phyloP scores from a whole-genome alignment of 176 grass and related monocot genomes.

The Aegilops sharonensis region DNA sequence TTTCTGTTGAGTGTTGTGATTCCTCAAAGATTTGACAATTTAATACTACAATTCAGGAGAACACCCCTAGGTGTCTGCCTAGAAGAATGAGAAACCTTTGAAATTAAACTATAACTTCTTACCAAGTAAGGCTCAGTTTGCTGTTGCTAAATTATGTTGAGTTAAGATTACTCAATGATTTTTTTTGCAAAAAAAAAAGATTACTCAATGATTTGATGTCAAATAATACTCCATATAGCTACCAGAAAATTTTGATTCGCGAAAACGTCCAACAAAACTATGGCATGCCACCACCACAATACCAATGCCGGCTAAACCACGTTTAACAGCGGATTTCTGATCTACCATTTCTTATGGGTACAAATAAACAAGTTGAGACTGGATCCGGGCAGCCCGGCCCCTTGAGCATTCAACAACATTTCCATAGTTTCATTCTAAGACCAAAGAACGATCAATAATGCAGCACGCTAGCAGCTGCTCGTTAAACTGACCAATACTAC shows the following conservation, averaged over 20 bases:
- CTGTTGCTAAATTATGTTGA: background rate
- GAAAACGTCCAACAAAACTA: background rate
- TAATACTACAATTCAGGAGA: background rate
- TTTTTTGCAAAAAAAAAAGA: no score
- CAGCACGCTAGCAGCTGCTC: background rate
- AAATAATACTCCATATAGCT: background rate
- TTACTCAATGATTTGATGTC: no score
- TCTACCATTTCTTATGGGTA: background rate
- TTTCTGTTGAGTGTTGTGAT: background rate
- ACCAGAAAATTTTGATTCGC: background rate
- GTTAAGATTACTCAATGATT: no score
- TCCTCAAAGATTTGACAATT: background rate
- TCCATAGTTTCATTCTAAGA: background rate
- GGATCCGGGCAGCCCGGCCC: background rate
- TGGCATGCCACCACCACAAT: background rate
- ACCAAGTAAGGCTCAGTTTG: background rate
- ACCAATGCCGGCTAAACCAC: background rate
- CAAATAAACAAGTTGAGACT: background rate
- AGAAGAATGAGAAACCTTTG: background rate
- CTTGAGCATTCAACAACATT: background rate
- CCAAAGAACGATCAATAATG: conserved; percentile 11
- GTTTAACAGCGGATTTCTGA: background rate
- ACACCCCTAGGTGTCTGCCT: background rate
- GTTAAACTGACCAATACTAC: background rate
- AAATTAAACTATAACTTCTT: background rate